Evolutionary conservation across 2,329 filamentous ascomycete genomes (phyloP), one percentile per base, ranked within the genome.

Genomic region (Arthrobotrys sinensis): DNA sequence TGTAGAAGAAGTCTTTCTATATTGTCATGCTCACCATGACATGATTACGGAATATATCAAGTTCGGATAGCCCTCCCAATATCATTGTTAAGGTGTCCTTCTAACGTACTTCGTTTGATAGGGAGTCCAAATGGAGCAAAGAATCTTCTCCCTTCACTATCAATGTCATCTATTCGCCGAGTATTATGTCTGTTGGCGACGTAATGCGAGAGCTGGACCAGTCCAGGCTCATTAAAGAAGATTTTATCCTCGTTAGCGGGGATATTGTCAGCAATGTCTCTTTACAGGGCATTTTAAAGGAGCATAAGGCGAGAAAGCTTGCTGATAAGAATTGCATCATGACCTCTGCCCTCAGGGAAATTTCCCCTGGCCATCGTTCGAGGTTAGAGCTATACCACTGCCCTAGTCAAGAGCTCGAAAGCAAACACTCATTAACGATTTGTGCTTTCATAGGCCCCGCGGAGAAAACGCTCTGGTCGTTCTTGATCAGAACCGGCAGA

Each of bases 241-340:
- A 99, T 85, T 99, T 99, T 82, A 87, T 99, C 38, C 87, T 97
- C 7, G 93, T 98, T 1, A 94, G 96, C 83, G 95, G 95, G 71
- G 96, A 99, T 84, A 88, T 98, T 28, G 91, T 99, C 62, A 93
- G 93, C 80, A 98, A 97, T 83, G 86, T 98, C 70, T 89, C 92
- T 16, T 90, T 99, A n/a, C 93, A 95, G 79, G 87, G 87, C 57
- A 92, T 92, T 7, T 86, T 99, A 64, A 89, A 90, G 2, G 90
- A 90, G 66, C 96, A 99, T 84, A 90, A 93, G 78, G 91, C 91
- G 69, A 91, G 96, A 76, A 90, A 94, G 76, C 89, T 91, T 82
- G 90, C 91, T 67, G 93, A 96, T 85, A 95, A 96, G 82, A 95
- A 97, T 83, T 94, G 95, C 43, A 97, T 97, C 85, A 98, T 99